These are phyloP conservation scores for Colletotrichum sp. DNA, from an alignment of 2,329 filamentous ascomycete species.

Conservation along the genomic window DNA sequence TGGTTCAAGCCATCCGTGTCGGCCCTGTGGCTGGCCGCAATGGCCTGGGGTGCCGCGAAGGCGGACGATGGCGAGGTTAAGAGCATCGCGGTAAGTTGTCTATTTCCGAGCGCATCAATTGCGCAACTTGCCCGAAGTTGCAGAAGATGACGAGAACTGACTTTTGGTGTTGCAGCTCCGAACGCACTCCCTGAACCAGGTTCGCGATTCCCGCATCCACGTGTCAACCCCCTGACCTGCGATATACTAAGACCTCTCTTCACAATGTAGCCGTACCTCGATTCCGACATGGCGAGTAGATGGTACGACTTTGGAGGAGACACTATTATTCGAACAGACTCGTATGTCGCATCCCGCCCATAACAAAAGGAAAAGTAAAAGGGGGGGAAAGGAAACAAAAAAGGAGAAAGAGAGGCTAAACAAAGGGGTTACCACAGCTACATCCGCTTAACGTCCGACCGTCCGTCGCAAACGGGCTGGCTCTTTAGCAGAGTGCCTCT, in stretches of 20 bases:
- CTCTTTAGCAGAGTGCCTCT: slow-evolving; percentile 92
- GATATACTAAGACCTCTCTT: slow-evolving; percentile 20
- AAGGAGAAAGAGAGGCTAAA: slow-evolving; percentile 22
- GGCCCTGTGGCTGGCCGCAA: slow-evolving; percentile 53
- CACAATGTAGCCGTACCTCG: slow-evolving; percentile 80
- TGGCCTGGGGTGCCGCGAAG: slow-evolving; percentile 56
- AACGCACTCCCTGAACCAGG: slow-evolving; percentile 83
- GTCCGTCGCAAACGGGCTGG: slow-evolving; percentile 90
- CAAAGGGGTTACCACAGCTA: slow-evolving; percentile 61
- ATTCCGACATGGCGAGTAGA: slow-evolving; percentile 96
- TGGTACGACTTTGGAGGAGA: slow-evolving; percentile 99
- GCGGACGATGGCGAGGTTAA: slow-evolving; percentile 49
- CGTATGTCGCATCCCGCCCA: slow-evolving; percentile 49
- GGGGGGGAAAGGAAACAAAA: background rate
- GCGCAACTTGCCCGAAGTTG: background rate
- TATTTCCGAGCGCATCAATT: background rate
- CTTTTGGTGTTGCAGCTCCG: slow-evolving; percentile 64
- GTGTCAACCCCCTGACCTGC: background rate
- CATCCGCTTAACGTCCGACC: slow-evolving; percentile 89
- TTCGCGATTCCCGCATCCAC: slow-evolving; percentile 35
- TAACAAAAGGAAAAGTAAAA: background rate
- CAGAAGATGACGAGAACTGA: slow-evolving; percentile 8
- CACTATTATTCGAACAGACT: slow-evolving; percentile 78
- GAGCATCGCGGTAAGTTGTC: slow-evolving; percentile 52
- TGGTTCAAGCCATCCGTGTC: slow-evolving; percentile 50